Conservation (phyloP, 331 rosid genomes). For the Acacia concinna region DNA sequence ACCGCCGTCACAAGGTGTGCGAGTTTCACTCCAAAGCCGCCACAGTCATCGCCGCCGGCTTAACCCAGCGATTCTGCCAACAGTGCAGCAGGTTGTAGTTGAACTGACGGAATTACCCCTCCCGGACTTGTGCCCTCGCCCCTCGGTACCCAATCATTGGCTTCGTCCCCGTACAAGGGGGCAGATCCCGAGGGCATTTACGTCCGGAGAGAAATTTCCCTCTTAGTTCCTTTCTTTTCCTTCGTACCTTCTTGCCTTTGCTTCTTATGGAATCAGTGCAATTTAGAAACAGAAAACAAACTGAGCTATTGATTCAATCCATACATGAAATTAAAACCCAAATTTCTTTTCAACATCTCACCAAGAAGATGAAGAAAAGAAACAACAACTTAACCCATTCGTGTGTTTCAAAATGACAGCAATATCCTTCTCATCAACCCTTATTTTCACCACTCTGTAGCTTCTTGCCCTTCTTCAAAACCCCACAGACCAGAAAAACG, state of each 20-base stretch:
- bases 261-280: slow-evolving; percentile 5
- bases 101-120: slow-evolving; percentile 39
- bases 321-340: neutral
- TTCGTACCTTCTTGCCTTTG: slow-evolving; percentile 7
- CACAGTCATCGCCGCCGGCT: slow-evolving; percentile 89
- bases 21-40: slow-evolving; percentile 96
- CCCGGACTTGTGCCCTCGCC: neutral
- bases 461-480: neutral
- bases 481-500: neutral
- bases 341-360: neutral
- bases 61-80: slow-evolving; percentile 99
- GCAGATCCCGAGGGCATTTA: slow-evolving; percentile 45
- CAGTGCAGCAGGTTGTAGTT: slow-evolving; percentile 91
- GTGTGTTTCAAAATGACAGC: slow-evolving; percentile 1
- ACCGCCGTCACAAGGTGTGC: slow-evolving; percentile 97
- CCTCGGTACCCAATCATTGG: slow-evolving; percentile 38
- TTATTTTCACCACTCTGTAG: neutral
- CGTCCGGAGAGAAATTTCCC: slow-evolving; percentile 31
- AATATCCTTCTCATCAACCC: slow-evolving; percentile 6
- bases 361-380: neutral
- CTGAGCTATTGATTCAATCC: neutral
- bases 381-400: neutral
- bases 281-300: slow-evolving; percentile 1
- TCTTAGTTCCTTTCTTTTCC: neutral
- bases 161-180: neutral